phyloP scores from a whole-genome alignment of 306 rosid genomes.

The Inga laurina region DNA sequence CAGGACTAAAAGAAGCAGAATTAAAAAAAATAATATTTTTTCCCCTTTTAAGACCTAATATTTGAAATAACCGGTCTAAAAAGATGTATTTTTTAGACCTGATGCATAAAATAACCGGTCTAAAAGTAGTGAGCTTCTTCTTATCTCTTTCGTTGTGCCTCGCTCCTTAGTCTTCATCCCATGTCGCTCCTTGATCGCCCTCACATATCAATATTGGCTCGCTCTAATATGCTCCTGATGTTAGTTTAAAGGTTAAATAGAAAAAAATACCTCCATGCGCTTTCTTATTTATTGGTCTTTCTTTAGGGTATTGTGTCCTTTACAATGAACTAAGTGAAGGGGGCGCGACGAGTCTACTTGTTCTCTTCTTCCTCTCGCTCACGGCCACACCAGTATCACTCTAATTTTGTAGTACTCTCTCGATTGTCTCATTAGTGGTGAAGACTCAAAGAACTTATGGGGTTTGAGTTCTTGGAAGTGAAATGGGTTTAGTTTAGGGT shows the following conservation, averaged over 20 bases:
- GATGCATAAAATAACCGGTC: too few relatives aligned
- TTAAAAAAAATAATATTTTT: too few relatives aligned
- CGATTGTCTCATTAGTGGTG: not conserved
- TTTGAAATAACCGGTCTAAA: too few relatives aligned
- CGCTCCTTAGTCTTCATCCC: too few relatives aligned
- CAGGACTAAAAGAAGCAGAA: too few relatives aligned
- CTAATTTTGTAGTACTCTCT: not conserved
- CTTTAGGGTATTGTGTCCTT: not conserved
- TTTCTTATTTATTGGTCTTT: not conserved
- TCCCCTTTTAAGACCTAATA: too few relatives aligned
- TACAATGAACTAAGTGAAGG: not conserved
- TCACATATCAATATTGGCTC: too few relatives aligned
- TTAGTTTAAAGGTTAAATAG: not conserved
- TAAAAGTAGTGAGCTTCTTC: too few relatives aligned
- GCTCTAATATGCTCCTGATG: too few relatives aligned
- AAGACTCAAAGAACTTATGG: not conserved
- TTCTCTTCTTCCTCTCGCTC: not conserved
- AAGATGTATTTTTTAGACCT: too few relatives aligned
- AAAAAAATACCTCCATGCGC: not conserved
- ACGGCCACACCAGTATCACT: not conserved
- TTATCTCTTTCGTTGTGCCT: too few relatives aligned
- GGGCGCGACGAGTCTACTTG: not conserved
- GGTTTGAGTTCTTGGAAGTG: constrained; percentile 6
- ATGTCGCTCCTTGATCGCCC: too few relatives aligned
- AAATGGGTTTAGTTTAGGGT: constrained; percentile 40